These are phyloP conservation scores for Suhomyces xylopsoci DNA, from an alignment of 805 yeast genomes.

Conservation along the genomic window DNA sequence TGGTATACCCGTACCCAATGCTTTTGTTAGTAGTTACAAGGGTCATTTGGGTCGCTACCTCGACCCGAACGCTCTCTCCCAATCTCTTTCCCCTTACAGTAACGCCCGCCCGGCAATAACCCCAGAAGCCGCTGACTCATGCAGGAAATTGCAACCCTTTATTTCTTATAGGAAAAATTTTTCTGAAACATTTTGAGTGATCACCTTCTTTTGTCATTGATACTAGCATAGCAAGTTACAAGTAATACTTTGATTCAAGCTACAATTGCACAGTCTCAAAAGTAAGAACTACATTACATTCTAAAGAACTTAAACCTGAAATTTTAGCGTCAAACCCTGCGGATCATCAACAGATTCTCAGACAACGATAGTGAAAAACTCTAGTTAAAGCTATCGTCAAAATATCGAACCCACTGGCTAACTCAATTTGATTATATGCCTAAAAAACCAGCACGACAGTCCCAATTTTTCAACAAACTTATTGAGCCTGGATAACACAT, in stretches of 20 bases:
- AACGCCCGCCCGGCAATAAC: background rate
- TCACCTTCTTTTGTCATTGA: background rate
- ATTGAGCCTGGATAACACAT: slow-evolving; percentile 45
- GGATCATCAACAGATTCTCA: background rate
- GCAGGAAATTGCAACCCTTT: background rate
- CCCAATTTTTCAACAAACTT: slow-evolving; percentile 24
- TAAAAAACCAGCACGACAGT: slow-evolving; percentile 44
- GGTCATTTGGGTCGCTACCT: background rate
- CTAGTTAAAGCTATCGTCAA: background rate
- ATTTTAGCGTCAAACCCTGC: background rate
- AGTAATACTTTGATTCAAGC: background rate
- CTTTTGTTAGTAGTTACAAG: too few species aligned
- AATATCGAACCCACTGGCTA: background rate
- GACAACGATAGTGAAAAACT: background rate
- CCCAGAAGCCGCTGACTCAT: background rate
- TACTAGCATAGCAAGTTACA: background rate
- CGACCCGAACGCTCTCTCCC: background rate
- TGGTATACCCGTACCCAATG: too few species aligned
- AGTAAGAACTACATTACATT: background rate
- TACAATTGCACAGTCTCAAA: background rate
- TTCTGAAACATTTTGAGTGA: background rate
- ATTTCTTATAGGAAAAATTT: background rate
- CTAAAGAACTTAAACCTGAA: background rate
- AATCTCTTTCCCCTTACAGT: background rate
- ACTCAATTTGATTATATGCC: slow-evolving; percentile 33